Percentiles rank a stretch among this genome's conserved stretches.
phyloP scores from a whole-genome alignment of 176 grass and related monocot species.

The Carex scoparia region DNA sequence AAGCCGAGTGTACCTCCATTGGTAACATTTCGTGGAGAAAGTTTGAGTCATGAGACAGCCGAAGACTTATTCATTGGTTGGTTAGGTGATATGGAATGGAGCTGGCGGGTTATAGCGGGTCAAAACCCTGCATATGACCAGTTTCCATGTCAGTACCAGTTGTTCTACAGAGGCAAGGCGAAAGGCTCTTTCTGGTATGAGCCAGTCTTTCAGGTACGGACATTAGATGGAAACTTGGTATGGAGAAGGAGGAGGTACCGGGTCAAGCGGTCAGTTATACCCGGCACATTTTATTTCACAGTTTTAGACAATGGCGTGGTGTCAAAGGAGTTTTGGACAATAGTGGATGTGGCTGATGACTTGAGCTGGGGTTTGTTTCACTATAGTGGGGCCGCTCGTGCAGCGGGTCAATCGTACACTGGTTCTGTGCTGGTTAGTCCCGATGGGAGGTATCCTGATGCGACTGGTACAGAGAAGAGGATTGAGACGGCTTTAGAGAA shows the following conservation, averaged over 20 bases:
- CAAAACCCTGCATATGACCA: slow-evolving; percentile 98
- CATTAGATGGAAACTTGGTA: slow-evolving; percentile 60
- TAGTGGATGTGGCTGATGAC: slow-evolving; percentile 75
- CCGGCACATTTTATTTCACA: slow-evolving; percentile 94
- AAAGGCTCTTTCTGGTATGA: slow-evolving; percentile 96
- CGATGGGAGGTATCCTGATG: slow-evolving; percentile 59
- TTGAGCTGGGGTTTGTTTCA: slow-evolving; percentile 91
- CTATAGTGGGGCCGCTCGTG: slow-evolving; percentile 73
- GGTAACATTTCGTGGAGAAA: slow-evolving; percentile 57
- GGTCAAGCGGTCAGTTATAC: slow-evolving; percentile 54
- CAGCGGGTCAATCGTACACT: slow-evolving; percentile 72
- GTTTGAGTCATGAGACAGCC: slow-evolving; percentile 71
- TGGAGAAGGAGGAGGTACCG: slow-evolving; percentile 82
- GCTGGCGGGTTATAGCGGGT: slow-evolving; percentile 78
- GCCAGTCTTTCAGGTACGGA: slow-evolving; percentile 84
- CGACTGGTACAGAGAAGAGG: slow-evolving; percentile 25
- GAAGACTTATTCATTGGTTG: slow-evolving; percentile 92
- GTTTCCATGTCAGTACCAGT: slow-evolving; percentile 86
- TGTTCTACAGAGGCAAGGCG: slow-evolving; percentile 87
- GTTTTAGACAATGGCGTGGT: slow-evolving; percentile 90
- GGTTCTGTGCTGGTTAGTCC: slow-evolving; percentile 83
- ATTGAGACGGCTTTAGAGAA: slow-evolving; percentile 58
- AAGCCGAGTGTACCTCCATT: slow-evolving; percentile 54
- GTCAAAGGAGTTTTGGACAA: slow-evolving; percentile 92
- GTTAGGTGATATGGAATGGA: slow-evolving; percentile 71